These are phyloP conservation scores for Penicillium robsamsonii DNA, from an alignment of 495 filamentous ascomycete genomes.

Conservation along the genomic window DNA sequence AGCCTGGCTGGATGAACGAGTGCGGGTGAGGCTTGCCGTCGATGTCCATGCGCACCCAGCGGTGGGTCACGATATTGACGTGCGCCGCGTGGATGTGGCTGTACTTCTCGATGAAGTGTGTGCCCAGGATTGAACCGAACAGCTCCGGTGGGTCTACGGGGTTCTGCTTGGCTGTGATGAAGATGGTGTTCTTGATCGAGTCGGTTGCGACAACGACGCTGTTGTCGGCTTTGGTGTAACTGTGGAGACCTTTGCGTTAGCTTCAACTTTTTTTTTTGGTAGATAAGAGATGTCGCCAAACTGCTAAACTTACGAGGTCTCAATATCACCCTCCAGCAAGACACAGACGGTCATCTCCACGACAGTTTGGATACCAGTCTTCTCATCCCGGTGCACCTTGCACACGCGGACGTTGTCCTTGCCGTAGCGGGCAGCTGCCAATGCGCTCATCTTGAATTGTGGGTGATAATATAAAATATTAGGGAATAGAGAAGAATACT, in stretches of 20 bases:
- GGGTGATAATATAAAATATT: constrained; percentile 6
- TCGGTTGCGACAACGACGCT: constrained; percentile 94
- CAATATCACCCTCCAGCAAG: constrained; percentile 86
- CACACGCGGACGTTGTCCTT: constrained; percentile 98
- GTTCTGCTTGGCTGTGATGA: constrained; percentile 90
- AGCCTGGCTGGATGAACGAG: constrained; percentile 86
- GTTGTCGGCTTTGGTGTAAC: constrained; percentile 93
- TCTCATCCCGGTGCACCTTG: constrained; percentile 81
- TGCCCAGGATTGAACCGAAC: constrained; percentile 77
- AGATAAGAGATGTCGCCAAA: constrained; percentile 8
- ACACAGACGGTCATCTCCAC: constrained; percentile 94
- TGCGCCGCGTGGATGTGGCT: constrained; percentile 80
- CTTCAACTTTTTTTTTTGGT: constrained; percentile 1
- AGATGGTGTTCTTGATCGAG: constrained; percentile 97
- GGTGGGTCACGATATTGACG: constrained; percentile 76
- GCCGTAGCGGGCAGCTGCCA: constrained; percentile 79
- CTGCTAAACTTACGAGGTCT: constrained; percentile 67
- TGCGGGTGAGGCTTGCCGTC: constrained; percentile 94
- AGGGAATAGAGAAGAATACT: background rate
- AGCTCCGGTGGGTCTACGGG: constrained; percentile 92
- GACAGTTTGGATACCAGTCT: constrained; percentile 75
- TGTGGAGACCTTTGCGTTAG: constrained; percentile 30
- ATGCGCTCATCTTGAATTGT: constrained; percentile 34
- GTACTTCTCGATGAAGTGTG: constrained; percentile 87
- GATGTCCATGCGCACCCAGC: constrained; percentile 86